Evolutionary conservation across 768 basidiomycete species (phyloP), one percentile per base, ranked within the genome.

Genomic region (Mycena amicta): DNA sequence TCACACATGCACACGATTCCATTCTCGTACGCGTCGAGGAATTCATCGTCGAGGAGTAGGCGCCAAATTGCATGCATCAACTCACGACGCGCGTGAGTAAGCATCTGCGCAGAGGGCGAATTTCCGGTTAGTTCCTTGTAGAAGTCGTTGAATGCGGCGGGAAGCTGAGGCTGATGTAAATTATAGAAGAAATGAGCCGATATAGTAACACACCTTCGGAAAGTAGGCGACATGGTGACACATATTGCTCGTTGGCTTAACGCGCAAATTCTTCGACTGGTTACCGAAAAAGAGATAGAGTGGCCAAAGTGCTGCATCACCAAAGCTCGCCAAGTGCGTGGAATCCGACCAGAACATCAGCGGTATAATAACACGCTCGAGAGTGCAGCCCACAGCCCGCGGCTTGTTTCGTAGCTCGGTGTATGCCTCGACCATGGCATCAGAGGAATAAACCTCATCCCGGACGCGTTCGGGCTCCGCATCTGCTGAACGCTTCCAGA

Each of bases 281-380:
- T 74, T 74, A 1, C 75, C 75, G 50, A 80, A 73, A 30, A 63
- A 73, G 3, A 77, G 29, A 50, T 81, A 82, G 0, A 77, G 28
- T 2, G 78, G 79, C 80, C 78, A 83, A 0, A 75, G 61, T 8
- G 62, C 64, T 2, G 73, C 73, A 31, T 62, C 70, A 1, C 77
- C 76, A 65, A 77, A 77, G 22, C 56, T 67, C 5, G 74, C 64
- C 2, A 74, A 66, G 52, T 72, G 74, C 1, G 71, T 77, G 1
- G 72, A 67, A 52, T 76, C 74, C 0, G 71, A 77, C 61, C 67
- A 72, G 15, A 71, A 63, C 73, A 73, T 76, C 13, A 73, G 25
- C 0, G 58, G 53, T 2, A 66, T 63, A 50, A 75, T 59, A 3
- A 68, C 59, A 2, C 50, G 55, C 8, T 13, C 22, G 8, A 55